phyloP scores from a whole-genome alignment of 495 filamentous ascomycete genomes.

The Neurospora sp. region DNA sequence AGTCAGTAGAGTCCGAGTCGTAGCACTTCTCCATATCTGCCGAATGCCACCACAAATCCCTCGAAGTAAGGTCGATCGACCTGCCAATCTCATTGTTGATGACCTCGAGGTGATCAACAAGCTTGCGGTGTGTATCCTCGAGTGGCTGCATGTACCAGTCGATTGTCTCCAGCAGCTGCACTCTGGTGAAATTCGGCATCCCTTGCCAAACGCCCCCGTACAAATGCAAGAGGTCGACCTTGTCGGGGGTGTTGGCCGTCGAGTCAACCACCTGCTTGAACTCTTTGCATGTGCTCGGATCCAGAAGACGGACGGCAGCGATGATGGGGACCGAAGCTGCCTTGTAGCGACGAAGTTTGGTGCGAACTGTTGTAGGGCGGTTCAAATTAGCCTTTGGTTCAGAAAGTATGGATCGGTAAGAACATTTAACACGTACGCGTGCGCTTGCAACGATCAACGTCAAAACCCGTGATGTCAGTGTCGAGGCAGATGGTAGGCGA shows the following conservation, averaged over 20 bases:
- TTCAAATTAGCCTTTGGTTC: neutral
- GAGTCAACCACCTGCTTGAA: neutral
- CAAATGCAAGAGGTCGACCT: neutral
- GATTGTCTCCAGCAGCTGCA: neutral
- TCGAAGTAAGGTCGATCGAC: neutral
- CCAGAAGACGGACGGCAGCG: neutral
- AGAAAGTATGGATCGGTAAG: neutral
- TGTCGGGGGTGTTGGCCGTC: neutral
- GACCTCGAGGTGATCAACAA: neutral
- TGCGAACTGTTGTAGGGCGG: neutral
- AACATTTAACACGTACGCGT: neutral
- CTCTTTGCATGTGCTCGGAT: neutral
- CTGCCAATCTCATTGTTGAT: neutral
- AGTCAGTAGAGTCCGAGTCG: neutral
- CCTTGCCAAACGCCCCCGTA: neutral
- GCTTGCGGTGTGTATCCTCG: neutral
- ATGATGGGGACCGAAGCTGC: neutral
- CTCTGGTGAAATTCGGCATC: neutral
- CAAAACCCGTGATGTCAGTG: neutral
- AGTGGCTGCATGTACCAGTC: neutral
- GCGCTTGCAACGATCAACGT: neutral
- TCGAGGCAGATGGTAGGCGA: neutral
- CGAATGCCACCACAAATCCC: neutral
- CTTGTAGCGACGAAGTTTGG: neutral
- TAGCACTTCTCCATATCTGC: neutral